Conservation (phyloP, 1,284 basidiomycete genomes). For the Takashimella tepidaria region DNA sequence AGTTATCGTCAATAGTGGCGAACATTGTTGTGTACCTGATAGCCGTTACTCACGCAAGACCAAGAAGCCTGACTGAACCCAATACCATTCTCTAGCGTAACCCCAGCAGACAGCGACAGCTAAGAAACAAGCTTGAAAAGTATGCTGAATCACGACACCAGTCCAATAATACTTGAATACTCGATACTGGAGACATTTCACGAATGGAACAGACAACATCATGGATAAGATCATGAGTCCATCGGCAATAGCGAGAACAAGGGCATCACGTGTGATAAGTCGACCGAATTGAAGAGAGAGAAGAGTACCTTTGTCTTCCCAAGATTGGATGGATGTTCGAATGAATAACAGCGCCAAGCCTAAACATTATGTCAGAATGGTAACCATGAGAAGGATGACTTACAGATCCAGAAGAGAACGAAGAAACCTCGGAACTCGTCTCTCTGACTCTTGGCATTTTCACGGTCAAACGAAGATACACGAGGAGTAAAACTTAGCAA, state of each 20-base stretch:
- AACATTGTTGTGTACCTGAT: too few relatives aligned
- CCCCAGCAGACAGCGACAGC: slow-evolving; percentile 57
- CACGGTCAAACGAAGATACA: slow-evolving; percentile 74
- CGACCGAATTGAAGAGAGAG: slow-evolving; percentile 76
- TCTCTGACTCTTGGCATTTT: slow-evolving; percentile 62
- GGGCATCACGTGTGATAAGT: slow-evolving; percentile 80
- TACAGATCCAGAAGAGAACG: slow-evolving; percentile 71
- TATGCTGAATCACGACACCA: slow-evolving; percentile 70
- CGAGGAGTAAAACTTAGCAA: slow-evolving; percentile 78
- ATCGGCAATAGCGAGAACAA: slow-evolving; percentile 79
- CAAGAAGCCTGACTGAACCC: slow-evolving; percentile 96
- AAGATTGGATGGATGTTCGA: slow-evolving; percentile 67
- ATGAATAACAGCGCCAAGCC: slow-evolving; percentile 75
- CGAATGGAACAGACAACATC: slow-evolving; percentile 73
- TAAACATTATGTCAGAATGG: slow-evolving; percentile 47
- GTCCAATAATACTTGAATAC: slow-evolving; percentile 73
- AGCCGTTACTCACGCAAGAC: slow-evolving; percentile 61
- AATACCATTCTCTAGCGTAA: slow-evolving; percentile 75
- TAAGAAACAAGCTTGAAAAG: slow-evolving; percentile 66
- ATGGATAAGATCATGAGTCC: slow-evolving; percentile 71
- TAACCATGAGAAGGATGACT: slow-evolving; percentile 15
- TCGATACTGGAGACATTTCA: slow-evolving; percentile 65
- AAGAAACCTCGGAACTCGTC: slow-evolving; percentile 95
- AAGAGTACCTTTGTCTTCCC: slow-evolving; percentile 69
- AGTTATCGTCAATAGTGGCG: too few relatives aligned